Evolutionary conservation across 1,139 yeast species (phyloP).

Genomic region (Kodamaea ohmeri): DNA sequence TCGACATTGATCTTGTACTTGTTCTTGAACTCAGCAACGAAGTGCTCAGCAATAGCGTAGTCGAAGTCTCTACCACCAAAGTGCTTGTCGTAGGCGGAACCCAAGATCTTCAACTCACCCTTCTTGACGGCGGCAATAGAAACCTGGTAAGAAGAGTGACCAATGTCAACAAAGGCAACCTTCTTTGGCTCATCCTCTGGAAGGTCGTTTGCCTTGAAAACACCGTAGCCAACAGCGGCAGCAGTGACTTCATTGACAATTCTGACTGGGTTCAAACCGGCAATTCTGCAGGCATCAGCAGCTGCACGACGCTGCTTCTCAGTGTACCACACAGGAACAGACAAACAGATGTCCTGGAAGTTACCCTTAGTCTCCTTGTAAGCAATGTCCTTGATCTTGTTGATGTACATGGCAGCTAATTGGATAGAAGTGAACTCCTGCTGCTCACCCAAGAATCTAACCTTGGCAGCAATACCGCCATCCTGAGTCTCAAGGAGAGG

Average conservation of each 20-base stretch:
- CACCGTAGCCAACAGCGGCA: slow-evolving; percentile 99
- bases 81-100: slow-evolving; percentile 90
- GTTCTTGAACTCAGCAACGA: slow-evolving; percentile 84
- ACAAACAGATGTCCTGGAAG: slow-evolving; percentile 83
- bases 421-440: slow-evolving; percentile 83
- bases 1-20: slow-evolving; percentile 93
- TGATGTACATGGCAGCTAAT: slow-evolving; percentile 90
- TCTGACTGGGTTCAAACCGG: slow-evolving; percentile 97
- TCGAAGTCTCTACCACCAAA: slow-evolving; percentile 99
- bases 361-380: slow-evolving; percentile 77
- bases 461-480: slow-evolving; percentile 82
- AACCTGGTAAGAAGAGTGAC: slow-evolving; percentile 94
- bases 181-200: slow-evolving; percentile 87
- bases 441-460: slow-evolving; percentile 77
- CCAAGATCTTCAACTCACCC: slow-evolving; percentile 92
- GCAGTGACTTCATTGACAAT: slow-evolving; percentile 96
- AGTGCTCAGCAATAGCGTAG: slow-evolving; percentile 88
- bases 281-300: slow-evolving; percentile 91
- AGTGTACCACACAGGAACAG: slow-evolving; percentile 97
- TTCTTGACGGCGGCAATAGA: slow-evolving; percentile 88
- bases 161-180: slow-evolving; percentile 93
- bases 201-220: slow-evolving; percentile 92
- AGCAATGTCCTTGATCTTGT: slow-evolving; percentile 83
- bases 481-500: slow-evolving; percentile 67
- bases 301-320: slow-evolving; percentile 97